phyloP scores from a whole-genome alignment of 164 flowering plant species.

The Euptelea pleiosperma region DNA sequence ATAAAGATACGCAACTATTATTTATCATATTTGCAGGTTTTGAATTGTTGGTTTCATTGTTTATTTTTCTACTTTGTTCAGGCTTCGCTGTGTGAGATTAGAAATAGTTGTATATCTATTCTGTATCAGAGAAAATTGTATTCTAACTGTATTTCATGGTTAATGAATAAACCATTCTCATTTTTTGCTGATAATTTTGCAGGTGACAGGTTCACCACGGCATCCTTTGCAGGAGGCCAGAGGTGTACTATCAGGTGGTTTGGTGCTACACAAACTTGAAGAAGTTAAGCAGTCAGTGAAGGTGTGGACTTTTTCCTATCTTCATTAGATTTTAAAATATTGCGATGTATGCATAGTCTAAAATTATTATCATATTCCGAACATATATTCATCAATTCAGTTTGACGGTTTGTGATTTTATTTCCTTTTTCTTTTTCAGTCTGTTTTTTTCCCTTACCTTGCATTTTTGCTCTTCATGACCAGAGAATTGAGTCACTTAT shows the following conservation, averaged over 20 bases:
- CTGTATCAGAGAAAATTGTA: no score
- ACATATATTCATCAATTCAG: neutral
- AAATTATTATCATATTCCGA: neutral
- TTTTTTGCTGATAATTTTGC: conserved; percentile 1
- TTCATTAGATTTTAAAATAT: no score
- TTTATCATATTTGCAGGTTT: no score
- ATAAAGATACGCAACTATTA: neutral
- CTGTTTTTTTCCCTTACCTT: neutral
- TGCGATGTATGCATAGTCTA: neutral
- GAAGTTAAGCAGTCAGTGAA: conserved; percentile 74
- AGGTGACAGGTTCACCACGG: conserved; percentile 42
- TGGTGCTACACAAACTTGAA: conserved; percentile 63
- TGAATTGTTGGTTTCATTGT: neutral
- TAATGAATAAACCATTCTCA: neutral
- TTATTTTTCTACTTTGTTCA: no score
- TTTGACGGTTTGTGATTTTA: neutral
- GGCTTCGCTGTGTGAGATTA: no score
- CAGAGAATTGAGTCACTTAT: conserved; percentile 56
- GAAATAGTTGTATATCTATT: no score
- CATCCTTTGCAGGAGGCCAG: conserved; percentile 35
- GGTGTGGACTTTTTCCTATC: conserved; percentile 41
- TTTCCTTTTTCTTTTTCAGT: neutral
- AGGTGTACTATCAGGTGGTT: conserved; percentile 36
- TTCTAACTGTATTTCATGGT: no score
- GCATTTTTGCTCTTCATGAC: neutral